Base-by-base conservation (phyloP, 371 early-diverging fungal species). In the Saksenaea vasiformis region DNA sequence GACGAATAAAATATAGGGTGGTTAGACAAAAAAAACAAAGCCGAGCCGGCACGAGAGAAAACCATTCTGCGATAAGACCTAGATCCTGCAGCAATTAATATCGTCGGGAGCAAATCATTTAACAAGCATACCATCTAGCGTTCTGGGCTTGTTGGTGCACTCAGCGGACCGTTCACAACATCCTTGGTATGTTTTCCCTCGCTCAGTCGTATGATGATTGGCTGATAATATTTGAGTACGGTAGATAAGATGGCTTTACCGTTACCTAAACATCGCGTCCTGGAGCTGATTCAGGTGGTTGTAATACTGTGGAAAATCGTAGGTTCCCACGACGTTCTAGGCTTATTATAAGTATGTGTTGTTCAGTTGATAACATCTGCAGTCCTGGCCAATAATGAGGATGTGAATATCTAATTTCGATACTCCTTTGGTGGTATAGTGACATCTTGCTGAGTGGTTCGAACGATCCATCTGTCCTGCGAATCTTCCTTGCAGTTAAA, bases 351-450 rank as follows among this genome's bases (percentile, higher is more conserved):
- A 39, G 39, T 13, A 37, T 11, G 39, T 1, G 39, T 11, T 11
- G 39, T 39, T 15, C 47, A 47, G 47, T 19, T 47, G 47, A 22
- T 47, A 47, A 47, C 22, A 47, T 47, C 47, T 19, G 47, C 47
- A 19, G 47, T 22, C 47, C 47, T 47, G 47, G 47, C 47, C 47
- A 47, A 47, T 47, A 47, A 47, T 47, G 47, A 47, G 47, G 47
- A 19, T 47, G 47, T 47, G 19, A 47, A 47, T 47, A 47, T 47
- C 47, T 47, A 47, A 47, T 47, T 47, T 47, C 47, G 1, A 47
- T 47, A 47, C 47, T 47, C 47, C 47, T 47, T 47, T 47, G 47
- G 47, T 47, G 47, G 47, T 47, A 47, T 47, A 47, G 47, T 47
- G 47, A 19, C 9, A 47, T 47, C 47, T 47, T 47, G 9, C 47